A percentile compares a stretch with the other conserved stretches of the same genome.
phyloP scores from a whole-genome alignment of 768 basidiomycete species.

The Podaxis rugospora region DNA sequence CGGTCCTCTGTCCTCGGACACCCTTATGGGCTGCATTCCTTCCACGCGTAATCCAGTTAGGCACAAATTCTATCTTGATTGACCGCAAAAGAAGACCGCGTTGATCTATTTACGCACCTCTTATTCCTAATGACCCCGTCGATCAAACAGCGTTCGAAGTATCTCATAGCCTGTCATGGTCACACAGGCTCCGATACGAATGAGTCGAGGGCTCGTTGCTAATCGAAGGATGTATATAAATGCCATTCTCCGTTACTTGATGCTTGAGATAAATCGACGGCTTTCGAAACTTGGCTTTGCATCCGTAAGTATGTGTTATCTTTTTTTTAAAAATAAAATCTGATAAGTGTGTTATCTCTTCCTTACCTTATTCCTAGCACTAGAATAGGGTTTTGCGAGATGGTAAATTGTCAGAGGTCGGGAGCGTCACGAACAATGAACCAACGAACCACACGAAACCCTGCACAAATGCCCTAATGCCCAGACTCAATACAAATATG shows the following conservation, averaged over 20 bases:
- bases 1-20: background rate
- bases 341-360: too few species aligned
- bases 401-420: too few species aligned
- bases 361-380: too few species aligned
- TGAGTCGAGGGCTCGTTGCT: background rate
- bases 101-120: background rate
- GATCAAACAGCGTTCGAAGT: background rate
- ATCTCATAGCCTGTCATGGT: background rate
- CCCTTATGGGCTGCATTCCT: background rate
- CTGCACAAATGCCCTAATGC: background rate
- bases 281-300: too few species aligned
- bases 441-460: background rate
- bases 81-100: background rate
- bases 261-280: too few species aligned
- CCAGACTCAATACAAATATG: background rate
- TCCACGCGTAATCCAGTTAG: conserved; percentile 7
- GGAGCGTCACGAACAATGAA: background rate
- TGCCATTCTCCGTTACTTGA: background rate
- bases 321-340: too few species aligned
- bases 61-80: conserved; percentile 5
- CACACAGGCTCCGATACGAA: background rate
- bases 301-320: too few species aligned
- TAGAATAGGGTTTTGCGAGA: too few species aligned
- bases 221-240: background rate
- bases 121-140: background rate